phyloP scores from a whole-genome alignment of 805 yeast genomes.

The Candida rishiriensis region DNA sequence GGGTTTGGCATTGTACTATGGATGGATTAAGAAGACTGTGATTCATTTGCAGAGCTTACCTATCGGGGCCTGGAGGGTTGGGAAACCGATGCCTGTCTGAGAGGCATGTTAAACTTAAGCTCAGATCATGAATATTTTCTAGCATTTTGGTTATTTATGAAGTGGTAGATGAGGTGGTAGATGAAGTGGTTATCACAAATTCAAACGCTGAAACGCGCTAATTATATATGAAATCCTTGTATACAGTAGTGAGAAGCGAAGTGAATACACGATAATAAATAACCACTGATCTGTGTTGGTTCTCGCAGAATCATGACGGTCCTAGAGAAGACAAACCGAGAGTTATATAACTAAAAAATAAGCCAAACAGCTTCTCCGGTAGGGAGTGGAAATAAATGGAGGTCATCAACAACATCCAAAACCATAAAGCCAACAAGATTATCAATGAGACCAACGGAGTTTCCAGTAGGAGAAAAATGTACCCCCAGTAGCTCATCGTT shows the following conservation, averaged over 20 bases:
- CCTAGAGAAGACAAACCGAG: constrained; percentile 24
- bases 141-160: too few species aligned
- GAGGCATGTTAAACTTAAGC: too few species aligned
- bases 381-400: constrained; percentile 80
- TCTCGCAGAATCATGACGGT: neutral
- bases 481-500: neutral
- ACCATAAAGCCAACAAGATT: constrained; percentile 52
- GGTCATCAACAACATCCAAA: constrained; percentile 85
- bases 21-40: constrained; percentile 63
- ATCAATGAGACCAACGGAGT: constrained; percentile 29
- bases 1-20: constrained; percentile 61
- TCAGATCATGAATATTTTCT: too few species aligned
- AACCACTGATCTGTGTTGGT: too few species aligned
- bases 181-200: too few species aligned
- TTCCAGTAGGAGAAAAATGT: constrained; percentile 6
- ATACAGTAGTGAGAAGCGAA: too few species aligned
- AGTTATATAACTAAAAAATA: constrained; percentile 55
- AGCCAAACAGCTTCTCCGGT: constrained; percentile 68
- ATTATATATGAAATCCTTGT: too few species aligned
- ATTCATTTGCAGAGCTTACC: constrained; percentile 68
- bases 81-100: constrained; percentile 3
- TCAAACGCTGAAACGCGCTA: too few species aligned
- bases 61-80: constrained; percentile 69
- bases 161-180: too few species aligned
- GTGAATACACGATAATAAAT: too few species aligned